A percentile compares a stretch with the other conserved stretches of the same genome.
phyloP scores from a whole-genome alignment of 306 rosid genomes.

The Quercus berberidifolia region DNA sequence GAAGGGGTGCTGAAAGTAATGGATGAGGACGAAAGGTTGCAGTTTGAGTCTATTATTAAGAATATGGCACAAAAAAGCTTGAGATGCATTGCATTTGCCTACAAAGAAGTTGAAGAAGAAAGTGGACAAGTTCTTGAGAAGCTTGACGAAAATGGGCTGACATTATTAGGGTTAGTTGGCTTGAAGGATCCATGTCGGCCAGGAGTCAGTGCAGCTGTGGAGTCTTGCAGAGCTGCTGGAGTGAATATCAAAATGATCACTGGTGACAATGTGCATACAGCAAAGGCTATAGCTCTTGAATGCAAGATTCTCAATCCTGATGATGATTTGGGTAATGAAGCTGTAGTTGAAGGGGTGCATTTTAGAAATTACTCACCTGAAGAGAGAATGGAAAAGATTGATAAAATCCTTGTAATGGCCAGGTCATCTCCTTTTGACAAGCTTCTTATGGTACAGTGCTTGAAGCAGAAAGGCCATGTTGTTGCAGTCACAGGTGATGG shows the following conservation, averaged over 20 bases:
- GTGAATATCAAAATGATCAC: conserved; percentile 25
- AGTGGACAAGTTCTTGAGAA: neutral
- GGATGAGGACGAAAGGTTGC: conserved; percentile 10
- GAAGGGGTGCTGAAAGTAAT: conserved; percentile 10
- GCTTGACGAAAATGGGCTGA: conserved; percentile 12
- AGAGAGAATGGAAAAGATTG: conserved; percentile 19
- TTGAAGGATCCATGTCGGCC: conserved; percentile 21
- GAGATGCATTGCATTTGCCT: conserved; percentile 26
- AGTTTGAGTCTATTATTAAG: neutral
- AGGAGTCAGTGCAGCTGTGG: conserved; percentile 18
- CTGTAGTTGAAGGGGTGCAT: conserved; percentile 3
- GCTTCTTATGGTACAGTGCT: conserved; percentile 25
- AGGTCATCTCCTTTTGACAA: conserved; percentile 25
- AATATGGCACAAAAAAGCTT: conserved; percentile 28
- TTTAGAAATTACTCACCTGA: conserved; percentile 23
- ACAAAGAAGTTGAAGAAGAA: neutral
- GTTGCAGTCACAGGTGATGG: conserved; percentile 31
- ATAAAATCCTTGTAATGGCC: conserved; percentile 19
- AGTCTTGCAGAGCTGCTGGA: conserved; percentile 26
- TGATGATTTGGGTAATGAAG: neutral
- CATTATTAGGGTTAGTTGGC: conserved; percentile 19
- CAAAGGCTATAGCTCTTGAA: conserved; percentile 25
- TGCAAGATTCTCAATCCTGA: conserved; percentile 8
- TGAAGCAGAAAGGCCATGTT: conserved; percentile 24
- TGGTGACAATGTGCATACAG: conserved; percentile 24